Base-by-base conservation (phyloP, 2,329 filamentous ascomycete genomes). In the Colletotrichum sp. region DNA sequence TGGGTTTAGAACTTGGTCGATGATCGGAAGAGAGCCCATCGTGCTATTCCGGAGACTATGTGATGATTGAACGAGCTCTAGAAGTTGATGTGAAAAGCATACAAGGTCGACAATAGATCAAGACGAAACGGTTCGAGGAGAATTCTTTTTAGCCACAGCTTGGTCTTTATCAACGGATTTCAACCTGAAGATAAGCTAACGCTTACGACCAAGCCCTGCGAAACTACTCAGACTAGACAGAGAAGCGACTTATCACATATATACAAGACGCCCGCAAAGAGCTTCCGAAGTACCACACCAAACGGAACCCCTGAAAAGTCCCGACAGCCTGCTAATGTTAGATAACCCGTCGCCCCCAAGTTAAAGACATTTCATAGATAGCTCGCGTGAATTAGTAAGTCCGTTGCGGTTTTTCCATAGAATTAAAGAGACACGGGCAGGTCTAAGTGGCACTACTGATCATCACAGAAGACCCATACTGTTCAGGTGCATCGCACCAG, bases 311-410 rank as follows among this genome's bases (percentile, higher is more conserved):
- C n/a, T 21, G 12, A 7, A 52, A 43, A 21, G n/a, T 21, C 43
- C n/a, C 10, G 43, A 10, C 43, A 13, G 43, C 43, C 16, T 52
- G n/a, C n/a, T 52, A 7, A 21, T 13, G n/a, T 13, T 21, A 52
- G 10, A n/a, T 13, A 9, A 21, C 10, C 10, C 10, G 2, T 12
- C n/a, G 12, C 2, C 9, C 18, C 1, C 39, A n/a, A 1, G n/a
- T 6, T 21, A 2, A 48, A 21, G 5, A 12, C 0, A 48, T 21
- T 0, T 12, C 7, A 0, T 6, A 21, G 43, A 48, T n/a, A n/a
- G 10, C 10, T n/a, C 10, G 43, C 9, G 43, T 12, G 10, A n/a
- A 10, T n/a, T 5, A 48, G 9, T 21, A 21, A 12, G 43, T 10
- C 4, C 9, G 4, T 12, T n/a, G 18, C 43, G 10, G 10, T 12